phyloP scores from a whole-genome alignment of 2,329 filamentous ascomycete genomes.

The Ascomycota sp. region DNA sequence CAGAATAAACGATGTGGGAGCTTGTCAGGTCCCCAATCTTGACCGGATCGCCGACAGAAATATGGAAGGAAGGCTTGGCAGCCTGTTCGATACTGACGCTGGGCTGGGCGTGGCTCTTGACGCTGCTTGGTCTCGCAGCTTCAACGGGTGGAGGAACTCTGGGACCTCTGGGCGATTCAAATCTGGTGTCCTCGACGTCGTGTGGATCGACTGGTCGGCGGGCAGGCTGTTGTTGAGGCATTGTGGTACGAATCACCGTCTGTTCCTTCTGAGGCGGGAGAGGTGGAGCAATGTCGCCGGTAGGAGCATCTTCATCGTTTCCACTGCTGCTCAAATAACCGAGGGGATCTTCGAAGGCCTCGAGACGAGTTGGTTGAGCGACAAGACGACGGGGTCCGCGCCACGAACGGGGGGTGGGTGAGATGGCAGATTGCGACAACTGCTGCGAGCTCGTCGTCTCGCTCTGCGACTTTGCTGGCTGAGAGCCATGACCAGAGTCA shows the following conservation, averaged over 20 bases:
- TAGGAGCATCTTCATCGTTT: constrained; percentile 19
- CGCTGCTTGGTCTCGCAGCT: constrained; percentile 29
- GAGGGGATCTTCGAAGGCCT: constrained; percentile 57
- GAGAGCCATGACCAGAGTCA: constrained; percentile 18
- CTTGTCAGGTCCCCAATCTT: constrained; percentile 95
- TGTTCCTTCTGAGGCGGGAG: constrained; percentile 49
- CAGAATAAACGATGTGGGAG: constrained; percentile 94
- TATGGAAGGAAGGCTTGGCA: constrained; percentile 76
- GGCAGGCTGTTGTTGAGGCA: constrained; percentile 23
- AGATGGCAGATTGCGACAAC: constrained; percentile 11
- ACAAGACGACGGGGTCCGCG: constrained; percentile 42
- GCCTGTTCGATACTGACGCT: constrained; percentile 87
- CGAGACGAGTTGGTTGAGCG: constrained; percentile 56
- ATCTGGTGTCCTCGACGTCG: constrained; percentile 52
- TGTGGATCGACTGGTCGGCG: constrained; percentile 34
- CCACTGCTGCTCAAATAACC: constrained; percentile 53
- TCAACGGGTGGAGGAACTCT: constrained; percentile 47
- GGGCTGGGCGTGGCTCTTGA: constrained; percentile 37
- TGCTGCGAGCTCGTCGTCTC: constrained; percentile 12
- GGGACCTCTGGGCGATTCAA: constrained; percentile 28
- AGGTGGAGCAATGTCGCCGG: constrained; percentile 34
- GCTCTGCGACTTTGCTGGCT: constrained; percentile 11
- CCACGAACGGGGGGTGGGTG: constrained; percentile 18
- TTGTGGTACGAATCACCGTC: constrained; percentile 36
- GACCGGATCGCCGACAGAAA: constrained; percentile 85